phyloP scores from a whole-genome alignment of 2,329 filamentous ascomycete species.

The Botrytis porri region DNA sequence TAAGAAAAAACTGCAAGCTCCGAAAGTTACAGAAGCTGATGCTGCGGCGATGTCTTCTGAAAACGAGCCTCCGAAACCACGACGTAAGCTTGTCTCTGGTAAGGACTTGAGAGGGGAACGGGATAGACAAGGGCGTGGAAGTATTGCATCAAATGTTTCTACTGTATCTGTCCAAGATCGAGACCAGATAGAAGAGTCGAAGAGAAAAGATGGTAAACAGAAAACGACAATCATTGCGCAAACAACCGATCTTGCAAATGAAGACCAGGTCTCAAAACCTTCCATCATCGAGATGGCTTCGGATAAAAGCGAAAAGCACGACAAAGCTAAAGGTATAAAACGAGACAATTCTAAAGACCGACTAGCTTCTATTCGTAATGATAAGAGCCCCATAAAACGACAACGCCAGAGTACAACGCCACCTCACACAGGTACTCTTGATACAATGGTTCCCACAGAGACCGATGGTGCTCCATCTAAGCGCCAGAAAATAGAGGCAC shows the following conservation, averaged over 20 bases:
- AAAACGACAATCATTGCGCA: conserved; percentile 29
- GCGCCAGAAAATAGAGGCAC: conserved; percentile 52
- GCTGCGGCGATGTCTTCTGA: conserved; percentile 46
- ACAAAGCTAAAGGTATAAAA: conserved; percentile 59
- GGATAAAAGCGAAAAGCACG: conserved; percentile 36
- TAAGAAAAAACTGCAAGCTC: conserved; percentile 48
- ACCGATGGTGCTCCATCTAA: conserved; percentile 52
- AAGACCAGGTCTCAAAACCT: conserved; percentile 22
- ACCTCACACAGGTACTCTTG: conserved; percentile 44
- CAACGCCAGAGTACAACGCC: conserved; percentile 59
- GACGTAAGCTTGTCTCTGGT: conserved; percentile 62
- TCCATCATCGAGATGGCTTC: conserved; percentile 26
- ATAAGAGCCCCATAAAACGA: conserved; percentile 52
- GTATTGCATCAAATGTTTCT: conserved; percentile 55
- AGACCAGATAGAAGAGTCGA: conserved; percentile 40
- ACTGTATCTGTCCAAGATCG: conserved; percentile 51
- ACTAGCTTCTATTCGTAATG: conserved; percentile 47
- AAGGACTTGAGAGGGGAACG: conserved; percentile 57
- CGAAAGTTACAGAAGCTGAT: conserved; percentile 55
- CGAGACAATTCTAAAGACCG: conserved; percentile 59
- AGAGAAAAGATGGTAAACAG: conserved; percentile 51
- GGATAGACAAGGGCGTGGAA: conserved; percentile 51
- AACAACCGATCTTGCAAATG: conserved; percentile 1
- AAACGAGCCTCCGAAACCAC: conserved; percentile 54
- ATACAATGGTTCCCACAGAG: conserved; percentile 50